A percentile compares a stretch with the other conserved stretches of the same genome.
phyloP scores from a whole-genome alignment of 1,284 basidiomycete species.

The Butyriboletus regius region DNA sequence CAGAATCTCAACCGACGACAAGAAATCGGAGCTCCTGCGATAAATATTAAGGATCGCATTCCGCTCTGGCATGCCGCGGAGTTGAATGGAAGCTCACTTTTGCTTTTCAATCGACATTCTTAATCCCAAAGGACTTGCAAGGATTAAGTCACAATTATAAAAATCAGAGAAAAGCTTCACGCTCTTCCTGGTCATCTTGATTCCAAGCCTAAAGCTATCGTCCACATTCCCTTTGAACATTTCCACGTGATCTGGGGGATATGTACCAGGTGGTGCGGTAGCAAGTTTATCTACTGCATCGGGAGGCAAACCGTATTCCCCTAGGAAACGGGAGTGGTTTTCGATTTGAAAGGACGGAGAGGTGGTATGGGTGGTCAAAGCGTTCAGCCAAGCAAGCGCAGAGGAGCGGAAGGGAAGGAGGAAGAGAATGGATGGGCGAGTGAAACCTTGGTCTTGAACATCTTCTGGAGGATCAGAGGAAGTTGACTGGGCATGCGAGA shows the following conservation, averaged over 20 bases:
- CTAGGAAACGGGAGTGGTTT: constrained; percentile 74
- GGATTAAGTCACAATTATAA: constrained; percentile 84
- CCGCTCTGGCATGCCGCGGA: background rate
- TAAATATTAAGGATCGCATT: constrained; percentile 2
- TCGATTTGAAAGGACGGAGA: constrained; percentile 71
- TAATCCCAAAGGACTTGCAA: constrained; percentile 89
- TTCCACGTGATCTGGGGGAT: constrained; percentile 84
- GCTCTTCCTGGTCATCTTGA: constrained; percentile 88
- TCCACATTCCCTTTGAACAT: constrained; percentile 96
- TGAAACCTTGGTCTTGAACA: constrained; percentile 94
- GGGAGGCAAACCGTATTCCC: constrained; percentile 77
- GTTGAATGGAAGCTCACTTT: constrained; percentile 45
- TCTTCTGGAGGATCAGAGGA: constrained; percentile 56
- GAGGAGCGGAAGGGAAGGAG: constrained; percentile 88
- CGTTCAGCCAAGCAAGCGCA: constrained; percentile 72
- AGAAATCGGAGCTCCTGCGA: constrained; percentile 72
- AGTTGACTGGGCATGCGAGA: constrained; percentile 61
- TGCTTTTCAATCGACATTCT: constrained; percentile 92
- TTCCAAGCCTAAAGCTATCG: constrained; percentile 86
- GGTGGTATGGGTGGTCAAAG: constrained; percentile 63
- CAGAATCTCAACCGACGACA: constrained; percentile 90
- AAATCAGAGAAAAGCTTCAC: constrained; percentile 84
- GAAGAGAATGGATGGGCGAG: constrained; percentile 87
- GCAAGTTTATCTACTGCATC: constrained; percentile 79
- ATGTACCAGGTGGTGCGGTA: constrained; percentile 63